Evolutionary conservation across 2,329 filamentous ascomycete genomes (phyloP), one percentile per base, ranked within the genome.

Genomic region (Xylaria sp.): DNA sequence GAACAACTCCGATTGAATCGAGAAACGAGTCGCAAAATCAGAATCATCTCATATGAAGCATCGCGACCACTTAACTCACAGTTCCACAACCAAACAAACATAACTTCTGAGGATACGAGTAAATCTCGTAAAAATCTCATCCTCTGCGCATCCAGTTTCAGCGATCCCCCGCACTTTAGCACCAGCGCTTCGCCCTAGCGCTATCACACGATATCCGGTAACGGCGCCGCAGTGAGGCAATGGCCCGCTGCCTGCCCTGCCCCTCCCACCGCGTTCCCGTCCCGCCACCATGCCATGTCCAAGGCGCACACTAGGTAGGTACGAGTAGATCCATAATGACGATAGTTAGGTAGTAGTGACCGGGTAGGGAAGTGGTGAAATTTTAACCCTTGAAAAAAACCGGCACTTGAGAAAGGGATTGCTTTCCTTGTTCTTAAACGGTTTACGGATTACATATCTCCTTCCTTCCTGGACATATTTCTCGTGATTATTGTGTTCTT

Each of bases 141-240:
- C 23, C 23, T 30, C 23, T 30, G 23, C 23, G 23, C 23, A 30
- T 16, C 4, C 4, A 30, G 23, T 30, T 30, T 5, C 23, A 30
- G 23, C 4, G 23, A 30, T 30, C 23, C 23, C 23, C 23, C 23
- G 23, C 23, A 30, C 23, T 30, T 30, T 5, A 30, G 23, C 23
- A 30, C 5, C 4, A 30, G 23, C 23, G 23, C 23, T 30, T 30
- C 23, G 7, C 37, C 8, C 37, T 42, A 42, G 37, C 37, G 37
- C 37, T 1, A 30, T 23, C 30, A 18, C 39, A 30, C 18, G 18
- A 49, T 44, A 53, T 46, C 60, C 60, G 55, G 60, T 62, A 57
- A 54, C 60, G 60, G 60, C 59, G 23, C 48, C 19, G 19, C n/a
- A 57, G n/a, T 5, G 57, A 39, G 42, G 42, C 9, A n/a, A 46